phyloP scores from a whole-genome alignment of 345 rosid species.

The Salix purpurea region DNA sequence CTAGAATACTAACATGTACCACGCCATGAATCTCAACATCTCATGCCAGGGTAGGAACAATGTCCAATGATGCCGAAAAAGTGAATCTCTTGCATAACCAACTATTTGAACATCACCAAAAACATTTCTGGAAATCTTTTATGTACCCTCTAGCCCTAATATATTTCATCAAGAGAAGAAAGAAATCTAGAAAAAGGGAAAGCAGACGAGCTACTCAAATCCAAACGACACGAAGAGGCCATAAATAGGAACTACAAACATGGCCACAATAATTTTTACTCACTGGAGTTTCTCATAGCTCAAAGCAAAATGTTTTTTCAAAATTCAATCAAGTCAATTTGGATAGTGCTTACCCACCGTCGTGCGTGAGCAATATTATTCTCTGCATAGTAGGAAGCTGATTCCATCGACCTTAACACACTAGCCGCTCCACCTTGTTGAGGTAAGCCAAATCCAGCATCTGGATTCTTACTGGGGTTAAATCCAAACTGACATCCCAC shows the following conservation, averaged over 20 bases:
- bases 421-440: conserved; percentile 35
- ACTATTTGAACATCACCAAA: neutral
- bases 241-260: neutral
- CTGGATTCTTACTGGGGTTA: conserved; percentile 35
- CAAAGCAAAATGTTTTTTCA: neutral
- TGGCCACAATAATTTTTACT: neutral
- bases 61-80: neutral
- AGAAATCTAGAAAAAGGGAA: neutral
- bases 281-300: neutral
- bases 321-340: conserved; percentile 22
- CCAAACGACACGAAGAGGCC: neutral
- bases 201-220: neutral
- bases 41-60: neutral
- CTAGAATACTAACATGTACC: neutral
- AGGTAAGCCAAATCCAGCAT: conserved; percentile 64
- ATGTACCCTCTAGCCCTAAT: neutral
- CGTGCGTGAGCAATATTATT: conserved; percentile 72
- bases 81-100: neutral
- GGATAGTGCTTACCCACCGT: conserved; percentile 97
- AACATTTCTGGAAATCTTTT: neutral
- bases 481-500: conserved; percentile 69
- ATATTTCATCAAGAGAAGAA: neutral
- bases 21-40: neutral
- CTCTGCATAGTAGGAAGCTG: conserved; percentile 69
- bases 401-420: conserved; percentile 89